phyloP scores from a whole-genome alignment of 768 basidiomycete genomes.

The Rickenella mellea region DNA sequence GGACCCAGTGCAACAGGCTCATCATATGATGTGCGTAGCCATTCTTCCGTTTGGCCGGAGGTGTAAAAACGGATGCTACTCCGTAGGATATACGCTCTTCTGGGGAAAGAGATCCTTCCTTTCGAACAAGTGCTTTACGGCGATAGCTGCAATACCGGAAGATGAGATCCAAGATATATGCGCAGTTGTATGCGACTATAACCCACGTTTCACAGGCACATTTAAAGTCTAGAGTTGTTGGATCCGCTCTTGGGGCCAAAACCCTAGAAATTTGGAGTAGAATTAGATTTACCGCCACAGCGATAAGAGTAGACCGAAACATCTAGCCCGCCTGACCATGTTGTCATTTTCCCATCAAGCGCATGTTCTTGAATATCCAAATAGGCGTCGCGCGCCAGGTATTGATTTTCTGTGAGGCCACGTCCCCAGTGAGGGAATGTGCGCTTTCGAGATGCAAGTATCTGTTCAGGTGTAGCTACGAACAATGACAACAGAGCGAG shows the following conservation, averaged over 20 bases:
- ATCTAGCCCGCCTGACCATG: conserved; percentile 34
- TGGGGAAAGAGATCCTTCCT: conserved; percentile 4
- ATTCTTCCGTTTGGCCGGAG: conserved; percentile 34
- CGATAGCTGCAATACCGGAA: conserved; percentile 21
- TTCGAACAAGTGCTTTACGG: conserved; percentile 21
- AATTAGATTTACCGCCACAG: neutral
- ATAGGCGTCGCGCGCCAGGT: conserved; percentile 29
- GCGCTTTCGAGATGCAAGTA: conserved; percentile 28
- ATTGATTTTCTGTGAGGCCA: conserved; percentile 34
- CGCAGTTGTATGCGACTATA: neutral
- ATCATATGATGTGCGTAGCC: conserved; percentile 60
- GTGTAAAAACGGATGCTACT: conserved; percentile 50
- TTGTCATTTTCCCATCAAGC: conserved; percentile 32
- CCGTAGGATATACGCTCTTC: conserved; percentile 37
- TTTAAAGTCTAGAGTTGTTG: conserved; percentile 42
- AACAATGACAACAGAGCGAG: conserved; percentile 29
- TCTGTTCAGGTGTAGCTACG: conserved; percentile 38
- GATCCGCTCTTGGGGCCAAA: conserved; percentile 40
- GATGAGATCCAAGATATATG: neutral
- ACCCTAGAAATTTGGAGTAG: conserved; percentile 31
- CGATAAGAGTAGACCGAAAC: neutral
- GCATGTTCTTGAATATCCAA: conserved; percentile 36
- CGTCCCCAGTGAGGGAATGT: conserved; percentile 34
- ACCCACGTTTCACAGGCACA: conserved; percentile 57
- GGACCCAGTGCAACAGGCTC: conserved; percentile 50